Conservation (phyloP, 1,284 basidiomycete species). For the Microbotryum lychnidis-dioicae region DNA sequence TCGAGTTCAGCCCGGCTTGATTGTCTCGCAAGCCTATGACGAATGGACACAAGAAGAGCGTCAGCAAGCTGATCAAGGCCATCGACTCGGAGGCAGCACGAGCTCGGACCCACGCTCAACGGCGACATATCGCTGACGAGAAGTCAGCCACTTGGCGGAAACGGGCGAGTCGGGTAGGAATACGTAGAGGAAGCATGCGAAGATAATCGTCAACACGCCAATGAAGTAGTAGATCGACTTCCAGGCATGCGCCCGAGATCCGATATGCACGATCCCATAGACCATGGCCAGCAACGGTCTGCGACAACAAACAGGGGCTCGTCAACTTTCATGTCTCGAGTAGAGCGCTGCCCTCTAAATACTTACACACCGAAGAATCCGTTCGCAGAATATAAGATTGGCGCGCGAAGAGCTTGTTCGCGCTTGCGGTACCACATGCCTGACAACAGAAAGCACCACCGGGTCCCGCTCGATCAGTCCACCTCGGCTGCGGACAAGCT, state of each 20-base stretch:
- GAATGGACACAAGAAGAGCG: no score
- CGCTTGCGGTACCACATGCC: conserved; percentile 2
- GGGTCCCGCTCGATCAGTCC: no score
- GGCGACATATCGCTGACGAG: conserved; percentile 33
- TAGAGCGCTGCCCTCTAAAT: not conserved
- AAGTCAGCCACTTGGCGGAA: conserved; percentile 33
- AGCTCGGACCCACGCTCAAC: conserved; percentile 33
- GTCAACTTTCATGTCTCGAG: not conserved
- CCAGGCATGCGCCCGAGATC: not conserved
- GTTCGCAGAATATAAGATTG: not conserved
- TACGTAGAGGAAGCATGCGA: conserved; percentile 2
- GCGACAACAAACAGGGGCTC: not conserved
- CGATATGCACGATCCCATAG: not conserved
- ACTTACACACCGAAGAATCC: conserved; percentile 3
- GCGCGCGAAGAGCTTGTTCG: conserved; percentile 2
- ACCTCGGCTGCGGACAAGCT: no score
- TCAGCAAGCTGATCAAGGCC: not conserved
- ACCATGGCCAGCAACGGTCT: not conserved
- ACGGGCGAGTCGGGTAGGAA: conserved; percentile 15
- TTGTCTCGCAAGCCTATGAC: not conserved
- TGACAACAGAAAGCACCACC: no score
- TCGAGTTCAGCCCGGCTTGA: not conserved
- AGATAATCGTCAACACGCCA: conserved; percentile 4
- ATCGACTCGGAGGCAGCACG: not conserved
- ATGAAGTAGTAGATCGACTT: conserved; percentile 9